Evolutionary conservation across 345 rosid genomes (phyloP).

Genomic region (Euphorbia peplus): DNA sequence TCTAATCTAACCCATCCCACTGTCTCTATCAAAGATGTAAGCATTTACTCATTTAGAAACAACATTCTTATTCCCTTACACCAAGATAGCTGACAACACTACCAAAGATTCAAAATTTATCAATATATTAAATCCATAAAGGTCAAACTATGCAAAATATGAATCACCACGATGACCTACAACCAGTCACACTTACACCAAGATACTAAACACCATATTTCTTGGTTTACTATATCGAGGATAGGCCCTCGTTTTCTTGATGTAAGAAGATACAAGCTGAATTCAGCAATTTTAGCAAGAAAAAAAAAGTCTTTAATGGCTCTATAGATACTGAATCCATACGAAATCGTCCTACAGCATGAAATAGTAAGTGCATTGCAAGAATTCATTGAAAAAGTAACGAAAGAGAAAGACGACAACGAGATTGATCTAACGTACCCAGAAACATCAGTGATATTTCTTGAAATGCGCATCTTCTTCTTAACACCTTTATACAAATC

Average conservation of each 20-base stretch:
- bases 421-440: no score
- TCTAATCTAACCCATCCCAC: neutral
- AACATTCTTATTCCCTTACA: neutral
- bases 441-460: constrained; percentile 46
- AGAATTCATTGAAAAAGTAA: neutral
- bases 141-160: no score
- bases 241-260: neutral
- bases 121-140: no score
- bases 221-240: neutral
- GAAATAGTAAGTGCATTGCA: neutral
- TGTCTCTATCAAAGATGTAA: neutral
- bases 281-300: neutral
- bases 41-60: neutral
- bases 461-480: constrained; percentile 74
- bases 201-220: neutral
- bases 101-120: neutral
- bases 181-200: neutral
- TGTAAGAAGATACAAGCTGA: neutral
- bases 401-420: no score
- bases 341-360: neutral
- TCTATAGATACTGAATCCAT: neutral
- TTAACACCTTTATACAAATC: constrained; percentile 73
- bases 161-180: neutral
- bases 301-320: neutral
- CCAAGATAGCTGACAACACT: neutral